Conservation (phyloP, 257 asterid genomes). For the Scutellaria baicalensis region DNA sequence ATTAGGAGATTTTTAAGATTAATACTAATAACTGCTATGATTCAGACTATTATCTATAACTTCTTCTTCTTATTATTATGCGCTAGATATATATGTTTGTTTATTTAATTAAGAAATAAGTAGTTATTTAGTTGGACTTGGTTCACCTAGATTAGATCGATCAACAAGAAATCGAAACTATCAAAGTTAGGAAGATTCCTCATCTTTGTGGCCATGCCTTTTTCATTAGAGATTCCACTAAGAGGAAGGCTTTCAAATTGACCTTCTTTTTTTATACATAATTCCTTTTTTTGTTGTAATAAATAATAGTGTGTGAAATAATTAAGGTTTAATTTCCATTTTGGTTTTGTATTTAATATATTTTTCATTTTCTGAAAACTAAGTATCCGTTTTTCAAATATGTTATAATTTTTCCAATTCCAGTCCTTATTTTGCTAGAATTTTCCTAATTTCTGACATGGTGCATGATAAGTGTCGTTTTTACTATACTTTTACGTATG, state of each 20-base stretch:
- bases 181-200: constrained; percentile 30
- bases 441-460: too few relatives aligned
- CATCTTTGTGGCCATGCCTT: constrained; percentile 17
- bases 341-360: too few relatives aligned
- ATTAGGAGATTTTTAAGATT: neutral
- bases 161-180: constrained; percentile 24
- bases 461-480: too few relatives aligned
- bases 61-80: neutral
- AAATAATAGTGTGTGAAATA: too few relatives aligned
- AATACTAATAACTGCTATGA: neutral
- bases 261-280: too few relatives aligned
- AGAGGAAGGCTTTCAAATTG: constrained; percentile 5
- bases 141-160: constrained; percentile 28
- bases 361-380: too few relatives aligned
- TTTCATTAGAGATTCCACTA: constrained; percentile 21
- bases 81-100: neutral
- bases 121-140: constrained; percentile 18
- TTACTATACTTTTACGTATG: too few relatives aligned
- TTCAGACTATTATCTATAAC: neutral
- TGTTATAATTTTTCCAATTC: too few relatives aligned
- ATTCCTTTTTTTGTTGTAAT: too few relatives aligned
- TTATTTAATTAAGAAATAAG: neutral
- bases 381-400: too few relatives aligned
- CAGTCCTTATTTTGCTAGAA: too few relatives aligned
- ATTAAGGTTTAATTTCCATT: too few relatives aligned